phyloP scores from a whole-genome alignment of 1,139 yeast species.

The Scheffersomyces lignicola region DNA sequence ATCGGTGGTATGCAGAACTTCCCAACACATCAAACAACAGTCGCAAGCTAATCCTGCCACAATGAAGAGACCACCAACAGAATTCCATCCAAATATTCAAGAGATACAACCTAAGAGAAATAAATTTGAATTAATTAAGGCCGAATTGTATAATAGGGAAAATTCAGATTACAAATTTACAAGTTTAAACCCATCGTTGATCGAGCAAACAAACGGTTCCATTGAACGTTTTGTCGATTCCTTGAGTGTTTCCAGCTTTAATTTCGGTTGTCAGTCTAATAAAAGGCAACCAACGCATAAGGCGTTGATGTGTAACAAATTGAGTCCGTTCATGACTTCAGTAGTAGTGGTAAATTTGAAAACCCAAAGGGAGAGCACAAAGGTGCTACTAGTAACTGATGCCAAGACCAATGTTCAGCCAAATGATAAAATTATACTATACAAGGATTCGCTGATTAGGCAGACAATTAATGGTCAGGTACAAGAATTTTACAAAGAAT shows the following conservation, averaged over 20 bases:
- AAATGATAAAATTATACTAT: constrained; percentile 7
- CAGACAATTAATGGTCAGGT: constrained; percentile 6
- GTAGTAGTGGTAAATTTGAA: constrained; percentile 5
- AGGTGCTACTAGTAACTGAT: constrained; percentile 8
- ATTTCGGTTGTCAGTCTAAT: constrained; percentile 1
- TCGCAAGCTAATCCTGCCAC: background rate
- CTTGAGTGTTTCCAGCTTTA: constrained; percentile 1
- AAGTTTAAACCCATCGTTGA: background rate
- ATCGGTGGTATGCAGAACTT: background rate
- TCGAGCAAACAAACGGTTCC: constrained; percentile 2
- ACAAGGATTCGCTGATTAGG: constrained; percentile 5
- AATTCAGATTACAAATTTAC: background rate
- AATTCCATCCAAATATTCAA: too few relatives aligned
- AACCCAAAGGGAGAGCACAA: constrained; percentile 4
- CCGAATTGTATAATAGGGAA: background rate
- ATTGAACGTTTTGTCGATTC: constrained; percentile 2
- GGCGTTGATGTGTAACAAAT: constrained; percentile 4
- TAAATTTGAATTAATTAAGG: background rate
- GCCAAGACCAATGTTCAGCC: constrained; percentile 4
- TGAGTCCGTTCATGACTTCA: constrained; percentile 9
- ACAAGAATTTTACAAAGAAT: constrained; percentile 10
- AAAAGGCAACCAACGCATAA: constrained; percentile 10
- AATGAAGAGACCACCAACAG: too few relatives aligned
- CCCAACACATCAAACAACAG: background rate
- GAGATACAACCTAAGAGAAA: background rate